These are phyloP conservation scores for Aurinia saxatilis DNA, from an alignment of 345 rosid species.

Conservation along the genomic window DNA sequence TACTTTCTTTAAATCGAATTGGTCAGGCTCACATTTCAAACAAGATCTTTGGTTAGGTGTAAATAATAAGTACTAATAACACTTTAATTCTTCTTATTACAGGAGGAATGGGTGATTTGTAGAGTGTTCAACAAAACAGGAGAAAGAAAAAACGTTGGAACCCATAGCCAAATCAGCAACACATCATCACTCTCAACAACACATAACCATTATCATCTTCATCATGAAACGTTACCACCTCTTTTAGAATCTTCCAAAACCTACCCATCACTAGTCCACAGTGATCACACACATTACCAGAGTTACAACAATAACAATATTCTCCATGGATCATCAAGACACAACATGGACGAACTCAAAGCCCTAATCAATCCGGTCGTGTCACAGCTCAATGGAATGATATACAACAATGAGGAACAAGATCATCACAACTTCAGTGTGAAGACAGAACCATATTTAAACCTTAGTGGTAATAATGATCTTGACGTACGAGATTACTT, in stretches of 20 bases:
- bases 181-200: slow-evolving; percentile 27
- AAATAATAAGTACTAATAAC: not conserved
- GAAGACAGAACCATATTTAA: slow-evolving; percentile 41
- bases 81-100: not conserved
- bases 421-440: slow-evolving; percentile 16
- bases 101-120: slow-evolving; percentile 99
- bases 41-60: slow-evolving; percentile 10
- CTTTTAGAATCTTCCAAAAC: slow-evolving; percentile 37
- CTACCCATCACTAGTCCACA: slow-evolving; percentile 29
- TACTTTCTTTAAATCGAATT: no score
- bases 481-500: slow-evolving; percentile 32
- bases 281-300: slow-evolving; percentile 24
- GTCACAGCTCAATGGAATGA: slow-evolving; percentile 30
- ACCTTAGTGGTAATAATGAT: slow-evolving; percentile 40
- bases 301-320: slow-evolving; percentile 25
- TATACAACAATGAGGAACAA: slow-evolving; percentile 31
- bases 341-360: slow-evolving; percentile 43
- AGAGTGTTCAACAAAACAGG: slow-evolving; percentile 69
- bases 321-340: slow-evolving; percentile 27
- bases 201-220: slow-evolving; percentile 7
- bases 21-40: slow-evolving; percentile 22
- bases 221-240: slow-evolving; percentile 38
- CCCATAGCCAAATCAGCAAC: slow-evolving; percentile 34
- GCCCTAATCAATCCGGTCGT: slow-evolving; percentile 32
- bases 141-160: slow-evolving; percentile 49